These are phyloP conservation scores for Cutaneotrichosporon sp. DNA, from an alignment of 1,284 basidiomycete genomes.

Conservation along the genomic window DNA sequence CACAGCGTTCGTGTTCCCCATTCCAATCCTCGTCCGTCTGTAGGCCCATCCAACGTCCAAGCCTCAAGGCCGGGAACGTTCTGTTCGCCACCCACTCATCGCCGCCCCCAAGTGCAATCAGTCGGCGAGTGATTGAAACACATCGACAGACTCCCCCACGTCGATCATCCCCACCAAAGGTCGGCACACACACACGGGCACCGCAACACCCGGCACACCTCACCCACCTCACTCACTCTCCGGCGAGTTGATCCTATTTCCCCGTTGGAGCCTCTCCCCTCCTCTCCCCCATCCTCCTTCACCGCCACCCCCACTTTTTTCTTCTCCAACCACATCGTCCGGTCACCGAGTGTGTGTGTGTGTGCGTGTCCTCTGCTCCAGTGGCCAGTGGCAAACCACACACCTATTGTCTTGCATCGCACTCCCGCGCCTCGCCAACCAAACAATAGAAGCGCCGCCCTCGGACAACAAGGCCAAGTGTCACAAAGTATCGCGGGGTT, in stretches of 20 bases:
- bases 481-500: not conserved
- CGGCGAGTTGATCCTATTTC: too few species aligned
- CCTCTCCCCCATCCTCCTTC: not conserved
- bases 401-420: not conserved
- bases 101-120: not conserved
- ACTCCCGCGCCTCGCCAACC: not conserved
- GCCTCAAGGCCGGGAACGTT: not conserved
- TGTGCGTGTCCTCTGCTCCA: too few species aligned
- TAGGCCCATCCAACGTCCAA: not conserved
- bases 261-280: too few species aligned
- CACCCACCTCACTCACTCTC: not conserved
- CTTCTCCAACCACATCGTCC: too few species aligned
- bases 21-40: not conserved
- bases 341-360: not conserved
- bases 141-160: not conserved
- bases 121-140: not conserved
- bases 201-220: too few species aligned
- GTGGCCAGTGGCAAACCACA: not conserved
- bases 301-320: not conserved
- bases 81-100: not conserved
- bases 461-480: not conserved
- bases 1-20: not conserved
- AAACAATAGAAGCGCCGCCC: not conserved
- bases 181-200: too few species aligned
- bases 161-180: too few species aligned